These are phyloP conservation scores for Rutstroemia sydowiana DNA, from an alignment of 2,329 filamentous ascomycete genomes.

Conservation along the genomic window DNA sequence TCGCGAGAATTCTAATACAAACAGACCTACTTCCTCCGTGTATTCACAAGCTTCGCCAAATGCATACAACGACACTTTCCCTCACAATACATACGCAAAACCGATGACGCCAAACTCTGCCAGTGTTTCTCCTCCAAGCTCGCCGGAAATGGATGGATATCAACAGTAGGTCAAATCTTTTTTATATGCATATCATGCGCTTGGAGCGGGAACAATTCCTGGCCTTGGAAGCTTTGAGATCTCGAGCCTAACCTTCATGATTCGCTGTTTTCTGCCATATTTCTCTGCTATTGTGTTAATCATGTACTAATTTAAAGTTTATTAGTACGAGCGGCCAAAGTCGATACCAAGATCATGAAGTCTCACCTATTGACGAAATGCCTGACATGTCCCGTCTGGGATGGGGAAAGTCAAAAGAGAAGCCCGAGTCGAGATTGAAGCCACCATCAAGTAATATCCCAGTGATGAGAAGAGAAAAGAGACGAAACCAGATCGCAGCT, in stretches of 20 bases:
- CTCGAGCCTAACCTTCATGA: too few species aligned
- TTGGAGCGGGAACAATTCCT: too few species aligned
- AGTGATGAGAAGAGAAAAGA: conserved; percentile 26
- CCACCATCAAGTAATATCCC: conserved; percentile 27
- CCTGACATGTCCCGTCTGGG: conserved; percentile 22
- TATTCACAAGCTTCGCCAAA: conserved; percentile 50
- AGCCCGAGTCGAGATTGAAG: conserved; percentile 10
- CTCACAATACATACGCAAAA: conserved; percentile 21
- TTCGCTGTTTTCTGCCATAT: too few species aligned
- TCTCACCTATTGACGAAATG: conserved; percentile 36
- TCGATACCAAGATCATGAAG: conserved; percentile 22
- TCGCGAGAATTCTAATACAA: conserved; percentile 17
- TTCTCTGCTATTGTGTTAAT: too few species aligned
- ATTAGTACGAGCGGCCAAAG: too few species aligned
- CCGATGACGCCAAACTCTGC: conserved; percentile 26
- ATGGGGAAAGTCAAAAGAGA: conserved; percentile 9
- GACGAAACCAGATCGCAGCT: conserved; percentile 24
- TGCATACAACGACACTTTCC: conserved; percentile 18
- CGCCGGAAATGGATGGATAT: conserved; percentile 28
- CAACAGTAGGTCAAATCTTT: conserved; percentile 28
- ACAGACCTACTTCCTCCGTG: conserved; percentile 50
- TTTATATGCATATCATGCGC: too few species aligned
- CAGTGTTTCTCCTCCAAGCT: conserved; percentile 39
- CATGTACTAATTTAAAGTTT: too few species aligned
- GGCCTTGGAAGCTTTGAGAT: too few species aligned